Evolutionary conservation across 163 green algal genomes (phyloP).

Genomic region (Chlamydomonas reinhardtii): DNA sequence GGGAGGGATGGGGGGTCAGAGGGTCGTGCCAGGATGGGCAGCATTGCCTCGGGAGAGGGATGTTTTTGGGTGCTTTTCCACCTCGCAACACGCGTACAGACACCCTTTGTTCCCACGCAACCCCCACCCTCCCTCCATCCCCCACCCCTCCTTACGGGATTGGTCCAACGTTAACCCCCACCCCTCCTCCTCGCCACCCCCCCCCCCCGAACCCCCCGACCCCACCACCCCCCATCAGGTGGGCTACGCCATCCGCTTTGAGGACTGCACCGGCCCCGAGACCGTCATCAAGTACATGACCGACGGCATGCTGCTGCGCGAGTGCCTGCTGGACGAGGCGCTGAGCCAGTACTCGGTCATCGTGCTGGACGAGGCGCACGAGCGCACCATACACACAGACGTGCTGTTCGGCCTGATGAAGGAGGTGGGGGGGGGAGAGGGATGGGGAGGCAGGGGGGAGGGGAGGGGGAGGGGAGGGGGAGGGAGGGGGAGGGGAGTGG

Average conservation of each 20-base stretch:
- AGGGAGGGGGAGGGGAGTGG: not conserved
- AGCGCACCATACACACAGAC: conserved; percentile 99
- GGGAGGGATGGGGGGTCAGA: too few species aligned
- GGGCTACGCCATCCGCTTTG: conserved; percentile 96
- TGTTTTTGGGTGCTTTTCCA: too few species aligned
- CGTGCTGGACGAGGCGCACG: conserved; percentile 98
- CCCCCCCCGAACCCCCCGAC: not conserved
- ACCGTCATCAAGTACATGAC: conserved; percentile 98
- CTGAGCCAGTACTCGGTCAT: conserved; percentile 84
- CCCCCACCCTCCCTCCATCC: too few species aligned
- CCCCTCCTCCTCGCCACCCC: not conserved
- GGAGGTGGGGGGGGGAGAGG: conserved; percentile 59
- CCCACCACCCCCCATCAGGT: conserved; percentile 61
- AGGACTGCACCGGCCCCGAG: conserved; percentile 91
- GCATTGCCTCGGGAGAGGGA: too few species aligned
- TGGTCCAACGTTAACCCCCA: too few species aligned
- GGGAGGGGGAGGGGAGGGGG: not conserved
- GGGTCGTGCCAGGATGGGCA: too few species aligned
- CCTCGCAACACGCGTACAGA: too few species aligned
- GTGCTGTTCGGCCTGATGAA: conserved; percentile 99
- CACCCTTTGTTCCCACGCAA: too few species aligned
- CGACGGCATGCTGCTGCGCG: conserved; percentile 96
- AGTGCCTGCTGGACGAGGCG: conserved; percentile 92
- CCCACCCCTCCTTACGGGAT: too few species aligned
- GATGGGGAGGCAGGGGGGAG: not conserved